phyloP scores from a whole-genome alignment of 2,329 filamentous ascomycete genomes.

The Aspergillus carbonarius region DNA sequence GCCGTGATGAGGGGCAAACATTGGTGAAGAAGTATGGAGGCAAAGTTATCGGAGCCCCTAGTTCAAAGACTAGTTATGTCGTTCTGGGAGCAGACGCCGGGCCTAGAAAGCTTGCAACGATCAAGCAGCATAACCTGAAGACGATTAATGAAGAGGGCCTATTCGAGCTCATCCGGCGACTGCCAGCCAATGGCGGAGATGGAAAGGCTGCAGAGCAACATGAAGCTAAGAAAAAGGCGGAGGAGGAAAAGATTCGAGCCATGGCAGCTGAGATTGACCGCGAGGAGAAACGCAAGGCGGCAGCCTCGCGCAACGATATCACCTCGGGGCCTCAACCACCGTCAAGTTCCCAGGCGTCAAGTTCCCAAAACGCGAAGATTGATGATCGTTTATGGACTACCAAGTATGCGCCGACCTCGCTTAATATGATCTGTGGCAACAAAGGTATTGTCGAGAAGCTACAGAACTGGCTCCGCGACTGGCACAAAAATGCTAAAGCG shows the following conservation, averaged over 20 bases:
- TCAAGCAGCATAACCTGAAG: constrained; percentile 74
- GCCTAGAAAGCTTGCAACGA: constrained; percentile 87
- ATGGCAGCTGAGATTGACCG: constrained; percentile 83
- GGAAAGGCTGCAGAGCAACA: constrained; percentile 84
- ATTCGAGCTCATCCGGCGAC: constrained; percentile 75
- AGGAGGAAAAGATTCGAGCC: constrained; percentile 77
- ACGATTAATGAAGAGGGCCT: constrained; percentile 93
- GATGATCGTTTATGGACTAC: constrained; percentile 81
- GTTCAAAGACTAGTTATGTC: constrained; percentile 90
- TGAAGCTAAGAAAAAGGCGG: constrained; percentile 78
- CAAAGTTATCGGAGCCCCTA: constrained; percentile 81
- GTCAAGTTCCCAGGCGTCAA: constrained; percentile 34
- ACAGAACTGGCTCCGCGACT: constrained; percentile 80
- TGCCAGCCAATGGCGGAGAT: constrained; percentile 83
- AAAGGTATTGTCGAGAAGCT: constrained; percentile 87
- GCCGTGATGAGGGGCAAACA: constrained; percentile 78
- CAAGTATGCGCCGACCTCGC: constrained; percentile 85
- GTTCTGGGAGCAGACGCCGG: constrained; percentile 89
- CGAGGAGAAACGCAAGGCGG: constrained; percentile 61
- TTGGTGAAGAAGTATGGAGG: constrained; percentile 93
- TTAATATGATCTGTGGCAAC: constrained; percentile 92
- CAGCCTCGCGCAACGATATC: constrained; percentile 38
- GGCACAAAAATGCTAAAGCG: constrained; percentile 73
- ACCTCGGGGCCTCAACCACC: constrained; percentile 49
- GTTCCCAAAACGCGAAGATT: constrained; percentile 43